Percentiles rank a stretch among this genome's conserved stretches.
These are phyloP conservation scores for Peronospora belbahrii DNA, from an alignment of 352 stramenopile genomes.

Conservation along the genomic window DNA sequence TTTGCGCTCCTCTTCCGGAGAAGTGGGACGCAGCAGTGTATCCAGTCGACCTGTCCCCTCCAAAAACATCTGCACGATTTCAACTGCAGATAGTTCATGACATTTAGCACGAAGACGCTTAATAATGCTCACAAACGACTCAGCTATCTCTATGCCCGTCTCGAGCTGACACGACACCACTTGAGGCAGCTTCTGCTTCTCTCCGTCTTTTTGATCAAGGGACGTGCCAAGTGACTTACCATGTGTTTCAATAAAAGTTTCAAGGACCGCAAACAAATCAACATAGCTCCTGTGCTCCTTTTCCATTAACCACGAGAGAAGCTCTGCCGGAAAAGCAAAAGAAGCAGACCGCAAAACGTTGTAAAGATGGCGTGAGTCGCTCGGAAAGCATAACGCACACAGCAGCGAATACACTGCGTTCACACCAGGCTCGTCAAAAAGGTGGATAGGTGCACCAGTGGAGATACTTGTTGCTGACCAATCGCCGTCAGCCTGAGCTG, in stretches of 20 bases:
- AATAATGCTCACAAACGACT: slow-evolving; percentile 36
- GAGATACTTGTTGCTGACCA: slow-evolving; percentile 8
- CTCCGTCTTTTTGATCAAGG: slow-evolving; percentile 5
- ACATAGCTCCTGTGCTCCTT: slow-evolving; percentile 41
- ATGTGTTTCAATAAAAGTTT: slow-evolving; percentile 36
- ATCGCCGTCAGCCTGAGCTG: slow-evolving; percentile 10
- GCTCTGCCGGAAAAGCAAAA: slow-evolving; percentile 42
- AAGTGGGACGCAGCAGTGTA: slow-evolving; percentile 39
- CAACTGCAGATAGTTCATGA: slow-evolving; percentile 40
- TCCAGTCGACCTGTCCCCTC: slow-evolving; percentile 41
- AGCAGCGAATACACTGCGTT: slow-evolving; percentile 61
- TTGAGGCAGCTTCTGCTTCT: slow-evolving; percentile 2
- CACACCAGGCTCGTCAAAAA: slow-evolving; percentile 57
- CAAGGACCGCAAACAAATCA: slow-evolving; percentile 44
- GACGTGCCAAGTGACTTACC: slow-evolving; percentile 18
- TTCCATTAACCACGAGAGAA: slow-evolving; percentile 63
- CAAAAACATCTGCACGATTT: slow-evolving; percentile 60
- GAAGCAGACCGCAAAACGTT: slow-evolving; percentile 65
- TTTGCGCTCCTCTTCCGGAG: slow-evolving; percentile 40
- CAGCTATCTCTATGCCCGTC: slow-evolving; percentile 21
- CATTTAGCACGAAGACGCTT: slow-evolving; percentile 37
- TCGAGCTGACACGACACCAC: slow-evolving; percentile 12
- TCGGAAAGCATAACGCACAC: slow-evolving; percentile 54
- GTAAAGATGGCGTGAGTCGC: slow-evolving; percentile 67
- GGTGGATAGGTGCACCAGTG: slow-evolving; percentile 14